Base-by-base conservation (phyloP, 2,329 filamentous ascomycete genomes). In the Sphaerulina musiva region DNA sequence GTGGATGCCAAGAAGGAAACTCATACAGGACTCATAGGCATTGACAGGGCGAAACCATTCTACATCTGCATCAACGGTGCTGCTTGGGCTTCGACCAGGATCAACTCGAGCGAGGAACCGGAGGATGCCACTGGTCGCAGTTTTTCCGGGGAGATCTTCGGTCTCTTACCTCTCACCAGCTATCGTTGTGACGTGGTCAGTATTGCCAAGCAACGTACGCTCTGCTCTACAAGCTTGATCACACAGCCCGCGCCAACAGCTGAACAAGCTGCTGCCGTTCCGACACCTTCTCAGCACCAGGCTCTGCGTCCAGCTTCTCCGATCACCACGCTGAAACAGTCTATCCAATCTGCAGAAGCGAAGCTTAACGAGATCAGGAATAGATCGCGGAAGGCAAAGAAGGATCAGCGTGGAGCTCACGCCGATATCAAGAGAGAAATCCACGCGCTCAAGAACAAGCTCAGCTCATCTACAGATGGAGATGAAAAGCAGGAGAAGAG, bases 151-250 rank as follows among this genome's bases (percentile, higher is more conserved):
- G 80, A 83, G 68, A 82, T 85, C 49, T 83, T 80, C 56, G 82
- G 82, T 56, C 75, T 85, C 46, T 82, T 86, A 14, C 84, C 87
- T 6, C 76, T 85, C 62, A 87, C 85, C 54, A 89, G 84, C 70
- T 92, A 91, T 70, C 81, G 84, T 59, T 87, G 83, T 71, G 86
- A 92, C 68, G 88, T 91, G 67, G 80, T 91, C 55, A 81, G 85
- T 69, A 84, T 81, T 41, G 74, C 74, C 26, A 85, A 84, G 55
- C 78, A 83, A 58, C 74, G 81, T 63, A 75, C 88, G 53, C 75
- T 91, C 58, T 89, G 87, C 66, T 82, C 83, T 26, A 83, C 84
- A 6, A 88, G 82, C 70, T 80, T 91, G 59, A 80, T 85, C 66
- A 89, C 86, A 43, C 80, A 80, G 51, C 71, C 78, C 53, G 74